A percentile compares a stretch with the other conserved stretches of the same genome.
These are phyloP conservation scores for Calamus simplicifolius DNA, from an alignment of 176 grass and related monocot genomes.

Conservation along the genomic window DNA sequence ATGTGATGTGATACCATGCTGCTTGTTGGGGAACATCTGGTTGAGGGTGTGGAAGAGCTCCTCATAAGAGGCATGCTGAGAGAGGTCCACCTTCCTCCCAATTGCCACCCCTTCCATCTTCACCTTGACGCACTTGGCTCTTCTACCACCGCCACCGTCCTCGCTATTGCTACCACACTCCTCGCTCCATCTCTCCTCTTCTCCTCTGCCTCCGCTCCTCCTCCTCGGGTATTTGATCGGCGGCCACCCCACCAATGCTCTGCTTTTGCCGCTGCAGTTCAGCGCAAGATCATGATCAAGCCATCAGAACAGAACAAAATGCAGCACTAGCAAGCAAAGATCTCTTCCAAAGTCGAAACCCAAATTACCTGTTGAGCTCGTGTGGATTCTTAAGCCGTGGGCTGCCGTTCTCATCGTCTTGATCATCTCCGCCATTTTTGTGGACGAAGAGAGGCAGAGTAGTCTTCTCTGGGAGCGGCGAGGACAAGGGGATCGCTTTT, in stretches of 20 bases:
- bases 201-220: slow-evolving; percentile 5
- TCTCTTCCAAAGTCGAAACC: not conserved
- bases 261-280: not conserved
- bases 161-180: no score
- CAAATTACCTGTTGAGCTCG: slow-evolving; percentile 19
- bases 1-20: slow-evolving; percentile 10
- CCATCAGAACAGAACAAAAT: no score
- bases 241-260: slow-evolving; percentile 63
- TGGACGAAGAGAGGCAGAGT: slow-evolving; percentile 30
- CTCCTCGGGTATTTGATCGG: slow-evolving; percentile 43
- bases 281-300: no score
- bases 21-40: slow-evolving; percentile 46
- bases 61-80: slow-evolving; percentile 43
- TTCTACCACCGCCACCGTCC: not conserved
- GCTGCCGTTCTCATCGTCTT: not conserved
- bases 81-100: slow-evolving; percentile 73
- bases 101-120: slow-evolving; percentile 73
- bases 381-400: not conserved
- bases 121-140: slow-evolving; percentile 60
- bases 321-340: no score
- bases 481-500: not conserved
- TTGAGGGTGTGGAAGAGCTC: slow-evolving; percentile 44
- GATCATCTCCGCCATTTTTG: not conserved
- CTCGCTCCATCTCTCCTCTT: no score
- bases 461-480: not conserved